Percentiles rank a stretch among this genome's conserved stretches.
These are phyloP conservation scores for Avena eriantha DNA, from an alignment of 176 grass and related monocot species.

Conservation along the genomic window DNA sequence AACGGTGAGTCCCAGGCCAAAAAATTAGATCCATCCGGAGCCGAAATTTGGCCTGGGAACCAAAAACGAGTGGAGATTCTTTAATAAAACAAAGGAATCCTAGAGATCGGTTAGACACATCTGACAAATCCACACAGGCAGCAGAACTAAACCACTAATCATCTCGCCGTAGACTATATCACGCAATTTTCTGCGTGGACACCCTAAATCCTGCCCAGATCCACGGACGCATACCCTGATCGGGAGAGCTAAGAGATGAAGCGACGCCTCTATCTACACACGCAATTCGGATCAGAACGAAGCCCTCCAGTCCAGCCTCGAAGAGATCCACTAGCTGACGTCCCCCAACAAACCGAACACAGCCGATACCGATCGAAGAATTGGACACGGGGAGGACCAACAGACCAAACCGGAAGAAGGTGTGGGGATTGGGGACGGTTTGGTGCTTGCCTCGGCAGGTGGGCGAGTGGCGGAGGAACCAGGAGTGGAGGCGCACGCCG, in stretches of 20 bases:
- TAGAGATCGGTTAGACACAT: constrained; percentile 21
- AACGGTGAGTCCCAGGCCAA: too few species aligned
- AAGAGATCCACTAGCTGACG: constrained; percentile 40
- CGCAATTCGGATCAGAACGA: constrained; percentile 14
- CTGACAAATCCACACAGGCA: neutral
- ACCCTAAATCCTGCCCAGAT: constrained; percentile 13
- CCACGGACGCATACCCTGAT: constrained; percentile 8
- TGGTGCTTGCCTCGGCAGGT: constrained; percentile 57
- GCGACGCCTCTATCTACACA: constrained; percentile 28
- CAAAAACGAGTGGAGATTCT: too few species aligned
- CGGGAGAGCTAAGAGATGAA: constrained; percentile 26
- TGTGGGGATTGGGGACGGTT: neutral
- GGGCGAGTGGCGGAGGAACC: constrained; percentile 89
- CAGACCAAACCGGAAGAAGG: neutral
- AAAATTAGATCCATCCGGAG: too few species aligned
- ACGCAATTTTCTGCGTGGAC: neutral
- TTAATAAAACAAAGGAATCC: constrained; percentile 31
- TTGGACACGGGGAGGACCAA: neutral
- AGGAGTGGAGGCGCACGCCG: constrained; percentile 93
- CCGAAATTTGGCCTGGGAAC: too few species aligned
- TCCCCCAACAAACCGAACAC: constrained; percentile 20
- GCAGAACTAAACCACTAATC: neutral
- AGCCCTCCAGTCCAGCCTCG: neutral
- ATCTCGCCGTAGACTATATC: neutral
- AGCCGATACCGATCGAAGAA: neutral